Percentiles rank a stretch among this genome's conserved stretches.
phyloP scores from a whole-genome alignment of 192 early-diverging fungal genomes.

The Dissophora ornata region DNA sequence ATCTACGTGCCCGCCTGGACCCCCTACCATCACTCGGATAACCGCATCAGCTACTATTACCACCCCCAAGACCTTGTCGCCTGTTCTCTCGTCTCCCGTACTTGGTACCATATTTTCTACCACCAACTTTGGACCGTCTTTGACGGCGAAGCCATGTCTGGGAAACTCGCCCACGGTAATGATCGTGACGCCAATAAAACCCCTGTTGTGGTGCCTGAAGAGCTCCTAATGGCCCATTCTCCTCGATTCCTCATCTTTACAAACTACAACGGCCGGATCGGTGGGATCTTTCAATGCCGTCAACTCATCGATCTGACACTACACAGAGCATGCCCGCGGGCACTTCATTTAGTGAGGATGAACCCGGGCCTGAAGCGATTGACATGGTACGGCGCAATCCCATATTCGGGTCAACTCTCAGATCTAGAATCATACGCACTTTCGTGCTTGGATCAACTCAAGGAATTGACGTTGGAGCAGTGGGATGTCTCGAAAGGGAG shows the following conservation, averaged over 20 bases:
- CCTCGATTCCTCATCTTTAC: constrained; percentile 1
- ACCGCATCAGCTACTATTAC: not conserved
- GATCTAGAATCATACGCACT: not conserved
- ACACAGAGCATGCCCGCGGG: not conserved
- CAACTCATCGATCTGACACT: constrained; percentile 2
- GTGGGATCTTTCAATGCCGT: not conserved
- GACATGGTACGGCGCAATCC: constrained; percentile 7
- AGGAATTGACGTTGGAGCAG: constrained; percentile 16
- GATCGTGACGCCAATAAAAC: not conserved
- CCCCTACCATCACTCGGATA: too few relatives aligned
- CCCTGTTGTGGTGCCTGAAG: not conserved
- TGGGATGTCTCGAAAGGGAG: constrained; percentile 5
- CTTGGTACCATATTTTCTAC: constrained; percentile 18
- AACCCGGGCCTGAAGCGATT: constrained; percentile 7
- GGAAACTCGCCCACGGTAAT: too few relatives aligned
- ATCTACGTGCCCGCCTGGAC: constrained; percentile 3
- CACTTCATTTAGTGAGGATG: not conserved
- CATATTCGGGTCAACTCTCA: constrained; percentile 7
- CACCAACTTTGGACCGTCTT: constrained; percentile 13
- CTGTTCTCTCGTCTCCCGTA: constrained; percentile 4
- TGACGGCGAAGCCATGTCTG: constrained; percentile 11
- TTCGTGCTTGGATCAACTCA: not conserved
- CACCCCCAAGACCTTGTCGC: constrained; percentile 2
- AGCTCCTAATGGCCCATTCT: not conserved
- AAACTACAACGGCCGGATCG: not conserved